These are phyloP conservation scores for Dittrichia graveolens DNA, from an alignment of 129 eudicot genomes.

Conservation along the genomic window DNA sequence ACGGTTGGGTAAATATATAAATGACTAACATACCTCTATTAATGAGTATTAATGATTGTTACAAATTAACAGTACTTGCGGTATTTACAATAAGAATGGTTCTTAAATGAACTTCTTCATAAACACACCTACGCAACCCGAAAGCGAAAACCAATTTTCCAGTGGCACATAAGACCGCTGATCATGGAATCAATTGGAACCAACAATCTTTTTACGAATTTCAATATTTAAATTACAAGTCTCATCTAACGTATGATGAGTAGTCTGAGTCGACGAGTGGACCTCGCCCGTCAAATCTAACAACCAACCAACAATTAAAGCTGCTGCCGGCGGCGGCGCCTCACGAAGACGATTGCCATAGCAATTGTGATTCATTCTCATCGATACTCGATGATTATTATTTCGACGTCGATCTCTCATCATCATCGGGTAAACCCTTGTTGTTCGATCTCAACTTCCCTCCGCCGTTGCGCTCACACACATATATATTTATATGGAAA, in stretches of 20 bases:
- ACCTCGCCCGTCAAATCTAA: slow-evolving; percentile 32
- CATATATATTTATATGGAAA: too few relatives aligned
- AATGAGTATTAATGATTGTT: too few relatives aligned
- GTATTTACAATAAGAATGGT: too few relatives aligned
- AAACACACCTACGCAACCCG: slow-evolving; percentile 58
- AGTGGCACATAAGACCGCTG: slow-evolving; percentile 18
- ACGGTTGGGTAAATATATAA: too few relatives aligned
- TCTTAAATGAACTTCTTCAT: too few relatives aligned
- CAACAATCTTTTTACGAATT: slow-evolving; percentile 18
- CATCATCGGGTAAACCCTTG: slow-evolving; percentile 39
- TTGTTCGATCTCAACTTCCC: slow-evolving; percentile 61
- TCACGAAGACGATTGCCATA: slow-evolving; percentile 45
- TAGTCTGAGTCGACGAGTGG: slow-evolving; percentile 60
- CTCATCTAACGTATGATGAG: slow-evolving; percentile 53
- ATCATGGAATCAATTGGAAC: not conserved
- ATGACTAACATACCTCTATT: too few relatives aligned
- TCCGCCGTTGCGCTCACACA: slow-evolving; percentile 49
- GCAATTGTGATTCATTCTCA: slow-evolving; percentile 62
- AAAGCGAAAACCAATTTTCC: slow-evolving; percentile 64
- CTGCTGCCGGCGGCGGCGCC: slow-evolving; percentile 17
- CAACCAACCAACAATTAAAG: slow-evolving; percentile 19
- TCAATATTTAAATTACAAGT: slow-evolving; percentile 33
- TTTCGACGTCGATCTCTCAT: slow-evolving; percentile 31
- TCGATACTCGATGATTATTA: slow-evolving; percentile 49
- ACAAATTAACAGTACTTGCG: too few relatives aligned